Evolutionary conservation across 148 eudicot genomes (phyloP), one percentile per base, ranked within the genome.

Genomic region (Heliosperma pusillum): DNA sequence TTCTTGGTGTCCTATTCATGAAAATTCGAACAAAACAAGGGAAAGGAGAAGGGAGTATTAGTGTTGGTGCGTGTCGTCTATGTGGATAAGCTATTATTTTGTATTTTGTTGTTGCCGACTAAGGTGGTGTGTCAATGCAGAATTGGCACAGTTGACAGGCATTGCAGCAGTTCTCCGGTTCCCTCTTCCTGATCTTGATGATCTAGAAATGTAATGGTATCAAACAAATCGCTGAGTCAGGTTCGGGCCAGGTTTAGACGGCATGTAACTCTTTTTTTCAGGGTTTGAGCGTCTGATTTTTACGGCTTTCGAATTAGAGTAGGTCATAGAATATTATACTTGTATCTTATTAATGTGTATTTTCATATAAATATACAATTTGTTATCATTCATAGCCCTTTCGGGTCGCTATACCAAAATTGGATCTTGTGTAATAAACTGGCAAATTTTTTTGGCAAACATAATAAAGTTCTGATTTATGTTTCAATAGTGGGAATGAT

Each of bases 81-180:
- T 36, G 42, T 36, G 0, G 42, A 10, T 36, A 10, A 36, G 42
- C 42, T 36, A 3, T 36, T 36, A 5, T 36, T 36, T 36, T 1
- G 42, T 36, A 36, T 36, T 7, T 36, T 36, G 9, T 36, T 36
- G 1, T 30, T 73, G 27, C 53, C 74, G 62, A 69, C 66, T 19
- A 16, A 26, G 10, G 7, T 70, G 44, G 60, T 25, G 25, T 36
- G 42, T 36, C 42, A 7, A 66, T 69, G 81, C 95, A 94, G 98
- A 95, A 83, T 84, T 95, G 69, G 87, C 92, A 3, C 97, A 95
- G 82, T 76, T 95, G 79, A 95, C 97, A 3, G 98, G 98, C 22
- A 87, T 95, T 74, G 97, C 98, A 19, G 98, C 98, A 47, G 90
- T 92, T 72, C 91, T 95, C 71, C 98, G 97, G 17, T 95, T 95